A percentile compares a stretch with the other conserved stretches of the same genome.
These are phyloP conservation scores for Zygosaccharomyces sapae DNA, from an alignment of 1,139 yeast genomes.

Conservation along the genomic window DNA sequence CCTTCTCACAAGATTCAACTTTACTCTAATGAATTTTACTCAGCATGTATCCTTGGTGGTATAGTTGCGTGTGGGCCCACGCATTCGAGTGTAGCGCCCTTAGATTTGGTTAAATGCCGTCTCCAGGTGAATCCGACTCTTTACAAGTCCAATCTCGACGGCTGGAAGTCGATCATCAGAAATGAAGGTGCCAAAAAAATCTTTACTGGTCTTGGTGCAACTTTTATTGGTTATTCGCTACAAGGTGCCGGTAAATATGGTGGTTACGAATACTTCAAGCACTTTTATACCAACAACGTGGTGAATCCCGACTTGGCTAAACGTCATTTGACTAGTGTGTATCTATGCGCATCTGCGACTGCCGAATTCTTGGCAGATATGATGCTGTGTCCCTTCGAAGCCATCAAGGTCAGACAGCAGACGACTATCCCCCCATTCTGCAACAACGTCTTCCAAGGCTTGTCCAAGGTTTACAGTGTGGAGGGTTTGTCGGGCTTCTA, in stretches of 20 bases:
- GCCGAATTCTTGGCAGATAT: slow-evolving; percentile 92
- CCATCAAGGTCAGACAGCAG: slow-evolving; percentile 88
- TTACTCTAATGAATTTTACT: slow-evolving; percentile 68
- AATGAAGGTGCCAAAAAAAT: slow-evolving; percentile 70
- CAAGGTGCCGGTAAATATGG: slow-evolving; percentile 98
- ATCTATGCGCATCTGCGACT: slow-evolving; percentile 79
- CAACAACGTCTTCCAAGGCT: slow-evolving; percentile 61
- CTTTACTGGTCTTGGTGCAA: slow-evolving; percentile 86
- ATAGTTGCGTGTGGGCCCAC: slow-evolving; percentile 91
- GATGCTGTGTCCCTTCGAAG: slow-evolving; percentile 87
- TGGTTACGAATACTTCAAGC: slow-evolving; percentile 84
- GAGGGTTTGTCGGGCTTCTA: slow-evolving; percentile 75
- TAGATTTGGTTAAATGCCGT: slow-evolving; percentile 89
- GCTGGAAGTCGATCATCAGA: slow-evolving; percentile 67
- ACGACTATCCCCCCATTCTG: slow-evolving; percentile 82
- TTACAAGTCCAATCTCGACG: slow-evolving; percentile 72
- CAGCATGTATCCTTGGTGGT: slow-evolving; percentile 87
- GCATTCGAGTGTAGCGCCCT: slow-evolving; percentile 86
- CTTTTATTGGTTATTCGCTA: slow-evolving; percentile 82
- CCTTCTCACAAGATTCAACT: slow-evolving; percentile 33
- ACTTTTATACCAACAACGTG: slow-evolving; percentile 57
- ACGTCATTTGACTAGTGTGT: slow-evolving; percentile 68
- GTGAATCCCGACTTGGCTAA: slow-evolving; percentile 63
- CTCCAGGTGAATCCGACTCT: slow-evolving; percentile 74
- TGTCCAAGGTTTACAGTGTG: slow-evolving; percentile 56